These are phyloP conservation scores for Polygonum aviculare DNA, from an alignment of 148 eudicot genomes.

Conservation along the genomic window DNA sequence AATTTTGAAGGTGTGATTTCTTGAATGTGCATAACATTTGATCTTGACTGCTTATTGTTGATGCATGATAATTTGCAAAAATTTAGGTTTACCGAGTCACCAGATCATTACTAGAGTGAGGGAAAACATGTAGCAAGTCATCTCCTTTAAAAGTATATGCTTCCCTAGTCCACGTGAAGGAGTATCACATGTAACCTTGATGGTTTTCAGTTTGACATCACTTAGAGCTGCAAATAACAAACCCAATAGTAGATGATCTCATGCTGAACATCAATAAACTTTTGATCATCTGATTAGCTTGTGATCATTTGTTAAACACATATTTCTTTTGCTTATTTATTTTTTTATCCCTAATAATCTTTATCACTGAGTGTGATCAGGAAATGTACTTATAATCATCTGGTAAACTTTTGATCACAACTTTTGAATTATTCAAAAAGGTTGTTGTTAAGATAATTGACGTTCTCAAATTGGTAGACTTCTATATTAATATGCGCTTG, in stretches of 20 bases:
- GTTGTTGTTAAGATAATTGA: not conserved
- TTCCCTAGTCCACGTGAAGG: not conserved
- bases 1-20: not conserved
- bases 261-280: not conserved
- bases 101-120: not conserved
- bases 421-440: not conserved
- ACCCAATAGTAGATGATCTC: not conserved
- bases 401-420: not conserved
- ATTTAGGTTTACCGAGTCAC: not conserved
- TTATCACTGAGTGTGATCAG: not conserved
- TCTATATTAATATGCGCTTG: conserved; percentile 7
- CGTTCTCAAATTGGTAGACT: not conserved
- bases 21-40: not conserved
- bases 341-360: not conserved
- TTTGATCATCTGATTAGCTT: not conserved
- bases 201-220: not conserved
- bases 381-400: not conserved
- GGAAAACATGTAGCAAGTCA: not conserved
- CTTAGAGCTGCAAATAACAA: not conserved
- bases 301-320: not conserved
- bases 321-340: not conserved
- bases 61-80: not conserved
- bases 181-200: not conserved
- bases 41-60: not conserved
- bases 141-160: not conserved